These are phyloP conservation scores for Phaeosphaeria sp. DNA, from an alignment of 2,329 filamentous ascomycete genomes.

Conservation along the genomic window DNA sequence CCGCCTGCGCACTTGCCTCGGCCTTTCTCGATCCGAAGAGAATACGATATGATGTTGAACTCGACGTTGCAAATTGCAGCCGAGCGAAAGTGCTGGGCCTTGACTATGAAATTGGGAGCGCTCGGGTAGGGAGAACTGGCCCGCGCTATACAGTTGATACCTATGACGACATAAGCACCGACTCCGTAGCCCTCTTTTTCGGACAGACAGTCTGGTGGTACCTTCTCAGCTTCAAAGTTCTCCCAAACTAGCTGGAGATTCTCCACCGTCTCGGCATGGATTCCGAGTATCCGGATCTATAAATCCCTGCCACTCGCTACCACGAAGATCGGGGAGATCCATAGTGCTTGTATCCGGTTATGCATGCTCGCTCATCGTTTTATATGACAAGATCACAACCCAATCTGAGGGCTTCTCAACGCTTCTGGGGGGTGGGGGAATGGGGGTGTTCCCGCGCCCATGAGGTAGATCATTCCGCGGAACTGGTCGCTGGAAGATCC, in stretches of 20 bases:
- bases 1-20: neutral
- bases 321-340: neutral
- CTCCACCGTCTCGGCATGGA: neutral
- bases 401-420: neutral
- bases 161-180: neutral
- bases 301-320: neutral
- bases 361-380: conserved; percentile 2
- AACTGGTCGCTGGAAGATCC: neutral
- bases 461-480: neutral
- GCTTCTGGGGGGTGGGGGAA: too few relatives aligned
- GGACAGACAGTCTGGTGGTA: neutral
- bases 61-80: neutral
- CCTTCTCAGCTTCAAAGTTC: neutral
- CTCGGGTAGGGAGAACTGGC: neutral
- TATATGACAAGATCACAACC: conserved; percentile 1
- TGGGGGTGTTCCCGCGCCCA: neutral
- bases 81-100: neutral
- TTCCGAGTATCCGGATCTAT: neutral
- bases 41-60: neutral
- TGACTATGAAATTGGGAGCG: neutral
- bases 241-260: neutral
- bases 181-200: neutral
- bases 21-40: neutral
- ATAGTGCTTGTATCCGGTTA: conserved; percentile 4
- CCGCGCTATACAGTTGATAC: neutral